Base-by-base conservation (phyloP, 495 filamentous ascomycete species). In the Aspergillus conjunctus region DNA sequence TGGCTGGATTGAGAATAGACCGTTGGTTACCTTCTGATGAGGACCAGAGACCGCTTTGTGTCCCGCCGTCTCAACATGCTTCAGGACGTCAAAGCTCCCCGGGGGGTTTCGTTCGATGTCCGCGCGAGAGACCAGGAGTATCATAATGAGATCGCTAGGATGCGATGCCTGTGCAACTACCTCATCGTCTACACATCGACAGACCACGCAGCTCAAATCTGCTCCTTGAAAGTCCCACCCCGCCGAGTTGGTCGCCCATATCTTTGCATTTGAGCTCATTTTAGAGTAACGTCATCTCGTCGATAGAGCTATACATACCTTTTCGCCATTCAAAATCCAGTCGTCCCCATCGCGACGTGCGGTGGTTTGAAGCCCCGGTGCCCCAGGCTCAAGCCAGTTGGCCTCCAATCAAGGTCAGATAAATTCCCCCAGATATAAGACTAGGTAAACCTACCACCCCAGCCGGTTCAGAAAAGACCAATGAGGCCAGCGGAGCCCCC, bases 301-400 rank as follows among this genome's bases (percentile, higher is more conserved):
- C n/a, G 17, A 1, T 50, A 4, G 37, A 11, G 10, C 37, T 41
- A 9, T 50, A 50, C n/a, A 4, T 44, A 64, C 61, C 51, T 64
- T 64, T 51, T 64, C 61, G 4, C 61, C 61, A 26, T 59, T 64
- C 3, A 64, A 21, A 10, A 59, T 56, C 61, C 61, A 64, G 26
- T 59, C 61, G 15, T 56, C 31, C 0, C 52, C 61, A 37, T 52
- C 56, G 8, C 39, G 44, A 8, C 43, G 41, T 7, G 56, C 61
- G 4, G 51, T 64, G 4, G 61, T 64, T 34, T 51, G 51, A 12
- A 64, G 20, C 31, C 61, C 61, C n/a, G 51, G 44, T 11, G 61
- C 52, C 8, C 44, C 61, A 20, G 56, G 46, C 18, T 64, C 57
- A 17, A 61, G 59, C 59, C 59, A 61, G n/a, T 61, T 61, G 4